A percentile compares a stretch with the other conserved stretches of the same genome.
Evolutionary conservation across 116 monocot genomes (phyloP).

Genomic region (Cymodocea nodosa): DNA sequence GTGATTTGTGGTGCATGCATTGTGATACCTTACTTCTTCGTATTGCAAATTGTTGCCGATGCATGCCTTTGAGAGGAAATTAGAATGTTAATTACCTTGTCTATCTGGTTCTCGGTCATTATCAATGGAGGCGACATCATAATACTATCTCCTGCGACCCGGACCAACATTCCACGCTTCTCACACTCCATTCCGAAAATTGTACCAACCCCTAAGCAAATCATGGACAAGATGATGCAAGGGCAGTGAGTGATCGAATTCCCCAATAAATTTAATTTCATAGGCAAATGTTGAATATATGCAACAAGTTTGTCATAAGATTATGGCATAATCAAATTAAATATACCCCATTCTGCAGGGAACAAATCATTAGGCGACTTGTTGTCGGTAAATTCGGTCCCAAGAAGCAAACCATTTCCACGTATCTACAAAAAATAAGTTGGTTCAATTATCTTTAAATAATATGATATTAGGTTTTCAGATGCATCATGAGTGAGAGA

Average conservation of each 20-base stretch:
- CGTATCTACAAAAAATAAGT: slow-evolving; percentile 38
- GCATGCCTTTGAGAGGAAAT: neutral
- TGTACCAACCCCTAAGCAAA: slow-evolving; percentile 55
- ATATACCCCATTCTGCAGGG: slow-evolving; percentile 94
- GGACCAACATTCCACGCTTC: slow-evolving; percentile 81
- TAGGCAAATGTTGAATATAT: neutral
- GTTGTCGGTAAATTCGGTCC: slow-evolving; percentile 83
- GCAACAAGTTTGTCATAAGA: neutral
- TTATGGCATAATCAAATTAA: too few species aligned
- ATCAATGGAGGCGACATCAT: slow-evolving; percentile 94
- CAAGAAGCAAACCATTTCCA: slow-evolving; percentile 81
- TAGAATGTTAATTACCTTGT: slow-evolving; percentile 48
- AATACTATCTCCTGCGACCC: slow-evolving; percentile 70
- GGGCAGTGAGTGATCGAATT: neutral
- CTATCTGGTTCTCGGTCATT: slow-evolving; percentile 55
- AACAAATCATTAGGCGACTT: slow-evolving; percentile 76
- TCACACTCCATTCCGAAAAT: slow-evolving; percentile 86
- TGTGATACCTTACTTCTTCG: too few species aligned
- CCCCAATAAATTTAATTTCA: neutral
- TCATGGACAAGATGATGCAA: neutral
- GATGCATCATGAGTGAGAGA: neutral
- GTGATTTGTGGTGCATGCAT: too few species aligned
- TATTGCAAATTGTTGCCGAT: too few species aligned
- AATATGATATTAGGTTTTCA: neutral
- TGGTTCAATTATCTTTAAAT: neutral